phyloP scores from a whole-genome alignment of 768 basidiomycete genomes.

The Lactarius akahatsu region DNA sequence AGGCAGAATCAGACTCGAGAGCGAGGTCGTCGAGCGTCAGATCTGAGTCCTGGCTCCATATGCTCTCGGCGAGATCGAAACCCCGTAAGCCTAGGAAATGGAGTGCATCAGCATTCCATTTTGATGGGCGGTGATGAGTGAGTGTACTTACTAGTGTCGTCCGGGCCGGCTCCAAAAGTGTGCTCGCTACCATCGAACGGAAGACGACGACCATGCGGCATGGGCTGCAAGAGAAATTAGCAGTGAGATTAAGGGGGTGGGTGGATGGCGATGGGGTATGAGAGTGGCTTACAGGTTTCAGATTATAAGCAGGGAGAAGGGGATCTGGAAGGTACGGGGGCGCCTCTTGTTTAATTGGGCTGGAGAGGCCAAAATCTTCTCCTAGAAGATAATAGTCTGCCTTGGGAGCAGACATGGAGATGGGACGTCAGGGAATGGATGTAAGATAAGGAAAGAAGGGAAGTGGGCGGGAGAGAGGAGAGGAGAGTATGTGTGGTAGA shows the following conservation, averaged over 20 bases:
- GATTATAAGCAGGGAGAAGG: slow-evolving; percentile 9
- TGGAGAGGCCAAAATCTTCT: slow-evolving; percentile 11
- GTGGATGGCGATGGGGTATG: neutral
- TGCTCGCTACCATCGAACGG: neutral
- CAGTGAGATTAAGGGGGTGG: neutral
- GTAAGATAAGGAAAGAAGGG: neutral
- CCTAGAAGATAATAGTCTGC: slow-evolving; percentile 13
- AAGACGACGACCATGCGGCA: neutral
- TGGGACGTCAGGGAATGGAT: neutral
- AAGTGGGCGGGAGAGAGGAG: neutral
- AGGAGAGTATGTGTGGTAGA: neutral
- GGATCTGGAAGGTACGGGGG: slow-evolving; percentile 18
- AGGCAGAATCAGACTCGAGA: slow-evolving; percentile 23
- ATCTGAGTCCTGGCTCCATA: slow-evolving; percentile 26
- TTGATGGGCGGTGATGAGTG: slow-evolving; percentile 14
- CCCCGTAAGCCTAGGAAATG: slow-evolving; percentile 12
- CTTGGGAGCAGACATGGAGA: slow-evolving; percentile 12
- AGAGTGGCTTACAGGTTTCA: slow-evolving; percentile 3
- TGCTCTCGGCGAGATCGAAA: slow-evolving; percentile 28
- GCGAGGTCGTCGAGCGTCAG: slow-evolving; percentile 26
- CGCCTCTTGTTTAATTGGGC: slow-evolving; percentile 7
- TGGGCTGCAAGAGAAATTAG: slow-evolving; percentile 1
- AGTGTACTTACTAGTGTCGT: slow-evolving; percentile 7
- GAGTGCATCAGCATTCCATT: neutral
- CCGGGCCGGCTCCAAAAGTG: slow-evolving; percentile 6